Evolutionary conservation across 2,329 filamentous ascomycete species (phyloP).

Genomic region (Aspergillus alliaceus): DNA sequence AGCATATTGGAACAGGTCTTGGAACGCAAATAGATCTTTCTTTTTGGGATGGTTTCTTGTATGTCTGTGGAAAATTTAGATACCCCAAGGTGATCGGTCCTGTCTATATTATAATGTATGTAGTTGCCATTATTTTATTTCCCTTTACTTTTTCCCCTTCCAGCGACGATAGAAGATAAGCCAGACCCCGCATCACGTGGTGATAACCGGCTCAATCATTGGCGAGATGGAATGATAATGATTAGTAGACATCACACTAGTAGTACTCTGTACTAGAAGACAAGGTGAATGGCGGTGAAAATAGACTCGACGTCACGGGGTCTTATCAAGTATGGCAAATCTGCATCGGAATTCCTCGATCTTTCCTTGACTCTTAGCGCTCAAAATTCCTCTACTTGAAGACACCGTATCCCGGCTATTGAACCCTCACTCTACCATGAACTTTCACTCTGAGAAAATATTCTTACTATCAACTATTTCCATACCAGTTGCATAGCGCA

Average conservation of each 20-base stretch:
- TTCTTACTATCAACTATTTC: slow-evolving; percentile 16
- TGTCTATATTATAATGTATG: no score
- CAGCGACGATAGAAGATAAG: slow-evolving; percentile 12
- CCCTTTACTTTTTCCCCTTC: neutral
- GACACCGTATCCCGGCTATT: no score
- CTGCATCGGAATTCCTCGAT: no score
- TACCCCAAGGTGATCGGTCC: slow-evolving; percentile 8
- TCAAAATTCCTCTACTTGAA: neutral
- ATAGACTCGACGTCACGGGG: no score
- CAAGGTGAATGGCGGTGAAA: no score
- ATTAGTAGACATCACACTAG: no score
- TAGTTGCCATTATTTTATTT: no score
- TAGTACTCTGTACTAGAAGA: no score
- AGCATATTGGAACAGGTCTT: slow-evolving; percentile 37
- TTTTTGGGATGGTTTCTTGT: neutral
- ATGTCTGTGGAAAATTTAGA: slow-evolving; percentile 3
- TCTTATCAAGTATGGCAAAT: no score
- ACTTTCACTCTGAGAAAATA: slow-evolving; percentile 15
- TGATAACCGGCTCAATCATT: slow-evolving; percentile 12
- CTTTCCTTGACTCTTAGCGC: slow-evolving; percentile 10
- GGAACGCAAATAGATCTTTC: slow-evolving; percentile 10
- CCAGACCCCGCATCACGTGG: slow-evolving; percentile 22
- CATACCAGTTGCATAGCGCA: slow-evolving; percentile 21
- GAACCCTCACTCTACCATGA: slow-evolving; percentile 22
- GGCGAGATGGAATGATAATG: neutral